These are phyloP conservation scores for Colletotrichum sansevieriae DNA, from an alignment of 2,329 filamentous ascomycete species.

Conservation along the genomic window DNA sequence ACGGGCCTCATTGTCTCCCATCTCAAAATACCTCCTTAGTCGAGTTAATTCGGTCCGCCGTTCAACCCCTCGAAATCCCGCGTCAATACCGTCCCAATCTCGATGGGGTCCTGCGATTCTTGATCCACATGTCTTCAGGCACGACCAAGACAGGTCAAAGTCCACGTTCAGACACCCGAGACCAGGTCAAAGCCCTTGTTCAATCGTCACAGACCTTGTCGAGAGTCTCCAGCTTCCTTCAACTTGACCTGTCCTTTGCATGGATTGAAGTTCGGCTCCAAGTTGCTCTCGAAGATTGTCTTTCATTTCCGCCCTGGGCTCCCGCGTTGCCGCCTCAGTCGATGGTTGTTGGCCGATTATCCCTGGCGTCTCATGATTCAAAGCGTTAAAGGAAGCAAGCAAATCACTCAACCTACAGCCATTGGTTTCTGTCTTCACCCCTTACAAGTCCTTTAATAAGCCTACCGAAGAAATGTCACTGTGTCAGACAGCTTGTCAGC, in stretches of 20 bases:
- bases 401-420: constrained; percentile 1
- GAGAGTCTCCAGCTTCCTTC: constrained; percentile 9
- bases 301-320: constrained; percentile 1
- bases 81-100: constrained; percentile 28
- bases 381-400: background rate
- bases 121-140: constrained; percentile 22
- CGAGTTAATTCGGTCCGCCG: background rate
- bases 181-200: constrained; percentile 5
- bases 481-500: background rate
- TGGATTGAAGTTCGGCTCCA: background rate
- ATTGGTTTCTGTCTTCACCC: background rate
- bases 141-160: background rate
- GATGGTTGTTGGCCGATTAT: constrained; percentile 24
- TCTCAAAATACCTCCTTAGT: constrained; percentile 31
- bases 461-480: background rate
- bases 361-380: constrained; percentile 19
- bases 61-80: constrained; percentile 13
- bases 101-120: constrained; percentile 9
- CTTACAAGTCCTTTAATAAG: background rate
- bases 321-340: background rate
- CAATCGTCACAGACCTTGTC: constrained; percentile 13
- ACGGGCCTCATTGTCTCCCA: constrained; percentile 20
- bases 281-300: background rate
- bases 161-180: background rate
- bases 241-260: constrained; percentile 15